Percentiles rank a stretch among this genome's conserved stretches.
Evolutionary conservation across 176 grass and related monocot species (phyloP).

Genomic region (Panicum miliaceum): DNA sequence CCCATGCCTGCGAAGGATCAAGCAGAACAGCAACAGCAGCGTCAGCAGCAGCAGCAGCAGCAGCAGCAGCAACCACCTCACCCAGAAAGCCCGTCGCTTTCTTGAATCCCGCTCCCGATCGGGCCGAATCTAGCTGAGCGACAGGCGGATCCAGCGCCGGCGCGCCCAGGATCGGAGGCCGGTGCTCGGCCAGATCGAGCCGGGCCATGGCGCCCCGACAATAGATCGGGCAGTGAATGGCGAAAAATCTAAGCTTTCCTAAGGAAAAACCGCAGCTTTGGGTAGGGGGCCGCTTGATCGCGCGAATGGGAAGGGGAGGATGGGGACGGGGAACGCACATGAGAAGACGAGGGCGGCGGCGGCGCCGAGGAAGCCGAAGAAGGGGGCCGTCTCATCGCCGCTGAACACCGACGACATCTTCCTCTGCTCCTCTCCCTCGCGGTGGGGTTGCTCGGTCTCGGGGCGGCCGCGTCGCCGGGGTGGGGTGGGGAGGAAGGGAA

Average conservation of each 20-base stretch:
- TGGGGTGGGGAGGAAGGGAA: neutral
- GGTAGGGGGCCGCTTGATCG: neutral
- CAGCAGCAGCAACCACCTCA: neutral
- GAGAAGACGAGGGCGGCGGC: conserved; percentile 96
- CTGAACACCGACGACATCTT: conserved; percentile 83
- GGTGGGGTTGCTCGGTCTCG: conserved; percentile 25
- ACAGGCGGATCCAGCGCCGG: neutral
- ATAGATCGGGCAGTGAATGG: conserved; percentile 32
- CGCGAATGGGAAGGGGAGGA: neutral
- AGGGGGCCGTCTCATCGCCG: conserved; percentile 97
- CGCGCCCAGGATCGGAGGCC: neutral
- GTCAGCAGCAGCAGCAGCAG: neutral
- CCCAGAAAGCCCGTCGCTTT: neutral
- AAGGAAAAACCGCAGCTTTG: neutral
- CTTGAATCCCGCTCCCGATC: neutral
- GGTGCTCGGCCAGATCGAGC: neutral
- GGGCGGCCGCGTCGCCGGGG: conserved; percentile 25
- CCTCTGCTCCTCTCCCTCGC: neutral
- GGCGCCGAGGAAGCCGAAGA: conserved; percentile 99
- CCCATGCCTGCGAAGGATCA: conserved; percentile 75
- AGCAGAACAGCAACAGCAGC: neutral
- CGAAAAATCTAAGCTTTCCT: neutral
- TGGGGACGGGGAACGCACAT: conserved; percentile 37
- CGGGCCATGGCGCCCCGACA: neutral
- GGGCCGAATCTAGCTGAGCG: neutral